Percentiles rank a stretch among this genome's conserved stretches.
Evolutionary conservation across 352 stramenopile species (phyloP).

Genomic region (Phytopythium mirpurense): DNA sequence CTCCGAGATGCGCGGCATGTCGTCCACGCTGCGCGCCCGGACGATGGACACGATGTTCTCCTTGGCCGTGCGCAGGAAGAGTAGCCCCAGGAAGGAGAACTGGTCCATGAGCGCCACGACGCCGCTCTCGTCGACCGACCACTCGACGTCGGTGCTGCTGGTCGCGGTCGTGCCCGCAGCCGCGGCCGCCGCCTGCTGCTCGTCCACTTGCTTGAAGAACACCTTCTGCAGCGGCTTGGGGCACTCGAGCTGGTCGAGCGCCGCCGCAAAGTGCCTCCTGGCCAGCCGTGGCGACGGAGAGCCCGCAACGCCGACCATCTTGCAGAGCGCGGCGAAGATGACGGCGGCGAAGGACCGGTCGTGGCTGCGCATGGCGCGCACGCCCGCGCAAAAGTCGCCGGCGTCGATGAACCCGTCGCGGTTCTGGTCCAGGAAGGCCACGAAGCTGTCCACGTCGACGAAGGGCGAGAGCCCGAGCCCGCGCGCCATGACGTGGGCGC

Average conservation of each 20-base stretch:
- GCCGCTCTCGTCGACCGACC: conserved; percentile 31
- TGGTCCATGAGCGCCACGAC: conserved; percentile 44
- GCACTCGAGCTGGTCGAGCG: conserved; percentile 56
- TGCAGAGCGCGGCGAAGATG: conserved; percentile 52
- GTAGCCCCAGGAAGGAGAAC: conserved; percentile 59
- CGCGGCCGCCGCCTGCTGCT: conserved; percentile 27
- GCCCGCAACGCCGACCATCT: conserved; percentile 21
- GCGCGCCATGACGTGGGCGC: conserved; percentile 45
- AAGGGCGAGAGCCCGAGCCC: conserved; percentile 58
- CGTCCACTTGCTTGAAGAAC: conserved; percentile 56
- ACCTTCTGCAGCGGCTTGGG: conserved; percentile 43
- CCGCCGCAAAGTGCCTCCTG: conserved; percentile 32
- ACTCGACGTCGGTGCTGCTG: conserved; percentile 8
- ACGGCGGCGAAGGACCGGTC: conserved; percentile 54
- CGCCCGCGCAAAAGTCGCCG: conserved; percentile 57
- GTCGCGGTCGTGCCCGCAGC: too few relatives aligned
- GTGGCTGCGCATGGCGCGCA: conserved; percentile 50
- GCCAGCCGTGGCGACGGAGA: conserved; percentile 13
- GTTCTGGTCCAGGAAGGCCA: conserved; percentile 60
- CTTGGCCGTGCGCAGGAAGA: conserved; percentile 62
- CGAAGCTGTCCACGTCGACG: conserved; percentile 55
- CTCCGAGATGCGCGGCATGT: conserved; percentile 55
- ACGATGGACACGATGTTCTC: conserved; percentile 56
- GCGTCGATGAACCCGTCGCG: conserved; percentile 72
- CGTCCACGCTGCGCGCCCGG: conserved; percentile 33